Evolutionary conservation across 495 filamentous ascomycete species (phyloP), one percentile per base, ranked within the genome.

Genomic region (Penicillium paradoxum): DNA sequence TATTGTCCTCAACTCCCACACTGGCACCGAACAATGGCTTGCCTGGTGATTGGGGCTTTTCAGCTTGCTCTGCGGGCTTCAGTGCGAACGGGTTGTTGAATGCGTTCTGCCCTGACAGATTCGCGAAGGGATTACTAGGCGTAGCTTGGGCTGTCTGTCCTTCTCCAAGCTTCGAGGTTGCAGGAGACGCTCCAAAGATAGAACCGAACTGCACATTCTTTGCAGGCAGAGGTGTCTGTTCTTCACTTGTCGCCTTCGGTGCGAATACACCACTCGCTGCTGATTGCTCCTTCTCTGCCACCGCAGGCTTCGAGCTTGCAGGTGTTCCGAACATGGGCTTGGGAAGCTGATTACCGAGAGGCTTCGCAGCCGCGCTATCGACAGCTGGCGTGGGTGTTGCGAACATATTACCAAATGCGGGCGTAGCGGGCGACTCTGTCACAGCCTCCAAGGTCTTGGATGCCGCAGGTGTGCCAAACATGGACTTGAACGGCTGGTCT

Each of bases 401-500:
- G 25, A 60, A 60, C 24, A 57, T 33, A 11, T 48, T 57, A 22
- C 49, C 39, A 30, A 53, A 45, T 13, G 58, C 39, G 8, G 48
- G 29, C 3, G 38, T 11, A 8, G 38, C 30, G 2, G 38, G 6
- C 13, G 18, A 10, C 2, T 42, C 38, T 17, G 33, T 51, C n/a
- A 3, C 48, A n/a, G 38, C 48, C 1, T 51, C 38, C 0, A 38
- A n/a, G 4, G 21, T 9, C 18, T 51, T 51, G 3, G 38, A 42
- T 3, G 27, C 6, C 8, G 48, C 48, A 17, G 48, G 38, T 15
- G 48, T 33, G 24, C 38, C 48, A 32, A 51, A 51, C 7, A 51
- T 14, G 11, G 48, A 34, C 29, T 51, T 51, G 48, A 51, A 43
- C 1, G 48, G 38, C 15, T 49, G 32, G 8, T 36, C 19, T 13